These are phyloP conservation scores for Seminavis robusta DNA, from an alignment of 108 stramenopile genomes.

Conservation along the genomic window DNA sequence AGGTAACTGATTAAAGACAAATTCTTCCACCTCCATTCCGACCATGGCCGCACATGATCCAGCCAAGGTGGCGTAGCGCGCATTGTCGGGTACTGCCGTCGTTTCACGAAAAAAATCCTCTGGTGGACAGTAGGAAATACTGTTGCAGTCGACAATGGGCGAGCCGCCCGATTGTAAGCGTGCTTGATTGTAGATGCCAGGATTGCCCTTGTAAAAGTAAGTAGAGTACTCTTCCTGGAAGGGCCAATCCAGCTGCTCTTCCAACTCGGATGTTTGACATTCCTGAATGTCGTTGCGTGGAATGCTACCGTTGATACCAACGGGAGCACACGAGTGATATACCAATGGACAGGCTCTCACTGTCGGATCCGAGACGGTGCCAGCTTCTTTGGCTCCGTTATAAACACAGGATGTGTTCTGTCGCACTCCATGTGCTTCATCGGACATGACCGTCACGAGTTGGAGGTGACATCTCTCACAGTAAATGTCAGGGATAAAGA, in stretches of 20 bases:
- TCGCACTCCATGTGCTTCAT: conserved; percentile 1
- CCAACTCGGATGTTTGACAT: conserved; percentile 8
- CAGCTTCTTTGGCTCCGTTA: conserved; percentile 1
- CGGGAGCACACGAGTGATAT: conserved; percentile 12
- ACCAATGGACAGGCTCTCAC: background rate
- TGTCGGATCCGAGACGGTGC: background rate
- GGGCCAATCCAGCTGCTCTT: conserved; percentile 6
- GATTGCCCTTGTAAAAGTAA: conserved; percentile 3
- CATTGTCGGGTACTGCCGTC: background rate
- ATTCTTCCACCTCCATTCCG: conserved; percentile 3
- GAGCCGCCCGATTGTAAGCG: background rate
- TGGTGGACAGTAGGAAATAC: background rate
- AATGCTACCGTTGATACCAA: conserved; percentile 4
- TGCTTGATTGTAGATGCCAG: conserved; percentile 4
- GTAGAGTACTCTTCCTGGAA: conserved; percentile 4
- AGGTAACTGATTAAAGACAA: no score
- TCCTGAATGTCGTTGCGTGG: background rate
- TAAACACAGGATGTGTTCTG: conserved; percentile 1
- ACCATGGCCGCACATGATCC: conserved; percentile 1
- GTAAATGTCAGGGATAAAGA: conserved; percentile 34
- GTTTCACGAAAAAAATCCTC: background rate
- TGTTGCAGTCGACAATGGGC: conserved; percentile 2
- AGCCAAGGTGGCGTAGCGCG: background rate
- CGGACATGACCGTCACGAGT: conserved; percentile 11
- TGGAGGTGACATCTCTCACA: conserved; percentile 46